phyloP scores from a whole-genome alignment of 2,329 filamentous ascomycete species.

The Colletotrichum sp. region DNA sequence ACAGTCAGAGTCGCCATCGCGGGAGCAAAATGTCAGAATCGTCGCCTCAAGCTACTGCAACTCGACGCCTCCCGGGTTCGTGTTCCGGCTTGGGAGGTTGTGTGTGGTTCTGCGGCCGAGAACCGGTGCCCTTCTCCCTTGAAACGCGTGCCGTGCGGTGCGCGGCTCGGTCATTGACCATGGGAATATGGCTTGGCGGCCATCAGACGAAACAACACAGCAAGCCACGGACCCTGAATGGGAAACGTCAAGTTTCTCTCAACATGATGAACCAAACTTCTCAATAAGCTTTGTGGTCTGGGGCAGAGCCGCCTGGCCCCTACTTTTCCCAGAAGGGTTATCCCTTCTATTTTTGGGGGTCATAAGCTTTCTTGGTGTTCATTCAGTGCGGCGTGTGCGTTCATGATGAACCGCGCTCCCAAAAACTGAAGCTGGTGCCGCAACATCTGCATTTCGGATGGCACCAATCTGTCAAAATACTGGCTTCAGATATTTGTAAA shows the following conservation, averaged over 20 bases:
- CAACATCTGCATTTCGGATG: neutral
- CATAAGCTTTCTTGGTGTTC: neutral
- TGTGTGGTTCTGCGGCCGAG: neutral
- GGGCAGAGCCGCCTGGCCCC: neutral
- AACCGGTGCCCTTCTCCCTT: neutral
- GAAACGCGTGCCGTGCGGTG: constrained; percentile 15
- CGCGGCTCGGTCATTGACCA: neutral
- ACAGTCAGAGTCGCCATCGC: neutral
- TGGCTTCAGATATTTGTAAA: neutral
- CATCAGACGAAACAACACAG: constrained; percentile 17
- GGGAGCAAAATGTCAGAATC: neutral
- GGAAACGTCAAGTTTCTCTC: neutral
- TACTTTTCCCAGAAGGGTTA: neutral
- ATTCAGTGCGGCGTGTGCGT: neutral
- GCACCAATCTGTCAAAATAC: neutral
- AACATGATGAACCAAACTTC: neutral
- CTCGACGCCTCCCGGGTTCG: neutral
- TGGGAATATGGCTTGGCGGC: neutral
- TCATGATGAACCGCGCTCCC: neutral
- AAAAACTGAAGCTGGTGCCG: neutral
- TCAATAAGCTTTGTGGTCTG: neutral
- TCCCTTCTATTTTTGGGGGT: neutral
- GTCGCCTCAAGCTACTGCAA: neutral
- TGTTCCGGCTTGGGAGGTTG: neutral
- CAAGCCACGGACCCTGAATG: neutral